Base-by-base conservation (phyloP, 352 stramenopile genomes). In the Phytophthora pisi region DNA sequence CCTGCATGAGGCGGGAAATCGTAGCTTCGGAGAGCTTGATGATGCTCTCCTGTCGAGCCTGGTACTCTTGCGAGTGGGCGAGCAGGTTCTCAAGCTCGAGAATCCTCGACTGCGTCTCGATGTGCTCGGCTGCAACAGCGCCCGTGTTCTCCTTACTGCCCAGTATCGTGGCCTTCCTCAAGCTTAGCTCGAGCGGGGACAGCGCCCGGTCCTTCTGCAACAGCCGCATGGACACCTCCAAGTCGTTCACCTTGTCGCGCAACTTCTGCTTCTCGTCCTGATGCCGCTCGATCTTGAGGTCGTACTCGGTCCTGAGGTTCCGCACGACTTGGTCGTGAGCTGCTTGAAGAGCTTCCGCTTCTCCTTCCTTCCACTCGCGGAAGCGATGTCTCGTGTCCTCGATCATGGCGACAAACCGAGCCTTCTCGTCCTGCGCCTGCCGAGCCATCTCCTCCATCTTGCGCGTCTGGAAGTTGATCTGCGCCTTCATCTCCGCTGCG, bases 211-310 rank as follows among this genome's bases (percentile, higher is more conserved):
- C 78, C 47, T 89, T 91, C 49, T 91, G 82, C 69, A 91, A 70
- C 0, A 91, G 53, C 20, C 80, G 77, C 15, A 89, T 64, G 8
- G 82, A 87, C 5, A 90, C 84, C 43, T 91, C 84, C 10, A 92
- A 69, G 51, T 92, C 84, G 47, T 89, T 86, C 9, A 90, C 82
- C 49, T 91, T 90, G 4, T 91, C 84, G 1, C 84, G 80, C 1
- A 92, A 56, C 56, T 92, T 92, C 31, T 90, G 73, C 47, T 89
- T 92, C 50, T 92, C 84, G 28, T 90, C 79, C 54, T 88, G 84
- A 45, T 90, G 84, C 8, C 81, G 70, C 4, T 78, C 75, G 47
- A 91, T 77, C 55, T 90, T 89, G 20, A 91, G 53, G 23, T 91
- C 84, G 45, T 86, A 89, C 57, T 90, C 84, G 0, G 82, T 84